phyloP scores from a whole-genome alignment of 352 stramenopile species.

The Phytophthora citricola region DNA sequence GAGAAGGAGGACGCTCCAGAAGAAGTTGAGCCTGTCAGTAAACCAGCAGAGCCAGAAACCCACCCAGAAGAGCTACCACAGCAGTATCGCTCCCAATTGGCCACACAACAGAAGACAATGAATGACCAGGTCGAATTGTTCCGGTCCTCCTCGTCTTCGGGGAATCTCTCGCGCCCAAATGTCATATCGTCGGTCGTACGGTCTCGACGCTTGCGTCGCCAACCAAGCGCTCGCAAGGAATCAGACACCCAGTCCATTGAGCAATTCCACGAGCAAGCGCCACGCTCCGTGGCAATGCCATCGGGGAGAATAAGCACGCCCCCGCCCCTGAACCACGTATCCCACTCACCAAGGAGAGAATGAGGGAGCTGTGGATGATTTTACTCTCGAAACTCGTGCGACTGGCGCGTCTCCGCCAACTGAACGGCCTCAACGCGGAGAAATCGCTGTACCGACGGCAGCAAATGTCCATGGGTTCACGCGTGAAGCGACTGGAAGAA shows the following conservation, averaged over 20 bases:
- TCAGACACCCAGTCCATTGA: slow-evolving; percentile 15
- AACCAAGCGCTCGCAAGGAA: slow-evolving; percentile 34
- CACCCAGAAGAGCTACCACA: slow-evolving; percentile 19
- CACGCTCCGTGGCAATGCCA: slow-evolving; percentile 2
- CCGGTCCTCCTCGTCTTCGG: slow-evolving; percentile 22
- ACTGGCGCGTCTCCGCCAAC: slow-evolving; percentile 56
- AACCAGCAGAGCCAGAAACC: slow-evolving; percentile 14
- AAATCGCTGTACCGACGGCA: slow-evolving; percentile 62
- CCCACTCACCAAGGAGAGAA: slow-evolving; percentile 46
- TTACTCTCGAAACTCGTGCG: slow-evolving; percentile 66
- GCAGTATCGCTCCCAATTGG: slow-evolving; percentile 34
- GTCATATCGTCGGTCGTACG: slow-evolving; percentile 33
- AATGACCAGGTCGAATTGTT: slow-evolving; percentile 39
- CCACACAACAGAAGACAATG: slow-evolving; percentile 37
- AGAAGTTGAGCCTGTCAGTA: neutral
- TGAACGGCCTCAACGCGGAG: slow-evolving; percentile 59
- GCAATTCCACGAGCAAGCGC: neutral
- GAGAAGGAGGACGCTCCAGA: neutral
- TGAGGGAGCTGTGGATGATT: slow-evolving; percentile 51
- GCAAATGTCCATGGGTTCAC: slow-evolving; percentile 70
- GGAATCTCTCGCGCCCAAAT: slow-evolving; percentile 8
- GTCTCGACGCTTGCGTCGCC: slow-evolving; percentile 43
- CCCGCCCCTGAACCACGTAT: slow-evolving; percentile 17
- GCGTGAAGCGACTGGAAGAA: slow-evolving; percentile 68
- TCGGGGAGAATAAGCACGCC: slow-evolving; percentile 2